These are phyloP conservation scores for Dianthus caryophyllus DNA, from an alignment of 148 eudicot genomes.

Conservation along the genomic window DNA sequence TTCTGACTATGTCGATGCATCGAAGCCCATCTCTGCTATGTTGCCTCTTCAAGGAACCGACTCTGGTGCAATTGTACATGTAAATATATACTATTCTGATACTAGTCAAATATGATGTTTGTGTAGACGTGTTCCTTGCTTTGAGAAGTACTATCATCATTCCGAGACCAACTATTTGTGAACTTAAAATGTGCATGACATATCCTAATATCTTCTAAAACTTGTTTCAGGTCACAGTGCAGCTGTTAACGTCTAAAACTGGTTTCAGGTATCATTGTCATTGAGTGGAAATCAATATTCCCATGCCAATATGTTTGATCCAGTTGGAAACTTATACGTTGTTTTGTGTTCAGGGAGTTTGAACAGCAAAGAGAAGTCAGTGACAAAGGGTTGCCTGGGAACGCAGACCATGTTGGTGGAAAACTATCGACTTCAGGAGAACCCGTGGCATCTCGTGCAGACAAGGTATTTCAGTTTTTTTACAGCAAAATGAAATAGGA, in stretches of 20 bases:
- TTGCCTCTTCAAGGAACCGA: constrained; percentile 86
- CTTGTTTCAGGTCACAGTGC: constrained; percentile 72
- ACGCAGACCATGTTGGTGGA: constrained; percentile 43
- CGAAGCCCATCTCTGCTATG: constrained; percentile 59
- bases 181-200: background rate
- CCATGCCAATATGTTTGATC: constrained; percentile 12
- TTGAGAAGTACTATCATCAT: background rate
- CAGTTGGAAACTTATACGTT: background rate
- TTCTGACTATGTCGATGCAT: constrained; percentile 86
- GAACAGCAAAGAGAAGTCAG: constrained; percentile 97
- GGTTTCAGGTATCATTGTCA: constrained; percentile 74
- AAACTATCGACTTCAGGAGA: constrained; percentile 43
- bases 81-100: constrained; percentile 29
- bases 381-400: constrained; percentile 70
- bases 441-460: constrained; percentile 39
- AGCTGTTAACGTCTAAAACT: constrained; percentile 94
- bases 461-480: constrained; percentile 45
- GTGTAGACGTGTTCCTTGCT: background rate
- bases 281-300: background rate
- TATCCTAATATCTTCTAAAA: constrained; percentile 4
- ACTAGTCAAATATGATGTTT: background rate
- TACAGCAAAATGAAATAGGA: background rate
- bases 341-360: constrained; percentile 63
- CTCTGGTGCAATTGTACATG: constrained; percentile 81
- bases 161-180: background rate